Percentiles rank a stretch among this genome's conserved stretches.
Evolutionary conservation across 768 basidiomycete species (phyloP).

Genomic region (Strobilomyces dryophilus): DNA sequence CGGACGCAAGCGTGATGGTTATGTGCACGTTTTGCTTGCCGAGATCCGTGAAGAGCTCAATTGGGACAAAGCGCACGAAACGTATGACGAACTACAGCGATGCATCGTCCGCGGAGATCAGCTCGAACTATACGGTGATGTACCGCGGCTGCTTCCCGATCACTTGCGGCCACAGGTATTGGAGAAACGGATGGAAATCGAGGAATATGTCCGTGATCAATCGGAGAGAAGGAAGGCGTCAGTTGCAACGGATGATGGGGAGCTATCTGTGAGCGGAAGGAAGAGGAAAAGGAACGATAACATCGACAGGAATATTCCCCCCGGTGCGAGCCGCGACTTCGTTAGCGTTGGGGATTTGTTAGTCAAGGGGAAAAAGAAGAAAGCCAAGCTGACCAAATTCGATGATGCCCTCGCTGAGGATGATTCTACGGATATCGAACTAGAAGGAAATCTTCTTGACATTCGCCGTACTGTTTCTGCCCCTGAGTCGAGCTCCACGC

Average conservation of each 20-base stretch:
- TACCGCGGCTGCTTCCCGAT: conserved; percentile 78
- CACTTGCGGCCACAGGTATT: conserved; percentile 72
- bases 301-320: conserved; percentile 64
- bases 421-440: conserved; percentile 65
- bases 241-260: conserved; percentile 22
- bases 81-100: conserved; percentile 85
- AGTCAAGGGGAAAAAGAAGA: conserved; percentile 49
- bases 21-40: conserved; percentile 87
- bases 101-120: conserved; percentile 81
- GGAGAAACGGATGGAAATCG: conserved; percentile 81
- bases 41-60: conserved; percentile 89
- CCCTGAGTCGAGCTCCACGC: conserved; percentile 37
- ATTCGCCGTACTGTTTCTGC: conserved; percentile 49
- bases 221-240: conserved; percentile 32
- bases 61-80: conserved; percentile 81
- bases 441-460: conserved; percentile 52
- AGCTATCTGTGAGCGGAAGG: conserved; percentile 32
- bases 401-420: conserved; percentile 50
- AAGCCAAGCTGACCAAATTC: conserved; percentile 38
- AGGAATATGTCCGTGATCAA: conserved; percentile 59
- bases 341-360: conserved; percentile 63
- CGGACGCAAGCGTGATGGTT: conserved; percentile 85
- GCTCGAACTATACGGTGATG: conserved; percentile 91
- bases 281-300: conserved; percentile 75
- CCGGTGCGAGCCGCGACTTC: conserved; percentile 68